Conservation (phyloP, 2,329 filamentous ascomycete genomes). For the Xylariales sp. region DNA sequence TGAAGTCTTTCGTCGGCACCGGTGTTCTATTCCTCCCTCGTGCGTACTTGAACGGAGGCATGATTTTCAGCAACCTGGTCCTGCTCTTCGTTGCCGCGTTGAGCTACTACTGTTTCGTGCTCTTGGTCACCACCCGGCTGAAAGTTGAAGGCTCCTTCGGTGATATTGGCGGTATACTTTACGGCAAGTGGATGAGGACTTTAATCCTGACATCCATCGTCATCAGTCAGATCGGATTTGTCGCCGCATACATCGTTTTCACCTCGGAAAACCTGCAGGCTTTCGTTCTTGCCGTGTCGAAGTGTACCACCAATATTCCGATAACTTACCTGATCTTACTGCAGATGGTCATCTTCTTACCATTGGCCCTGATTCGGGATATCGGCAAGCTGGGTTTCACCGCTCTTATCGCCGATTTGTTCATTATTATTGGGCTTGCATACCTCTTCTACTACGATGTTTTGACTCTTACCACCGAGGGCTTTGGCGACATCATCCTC, state of each 20-base stretch:
- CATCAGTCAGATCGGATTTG: slow-evolving; percentile 91
- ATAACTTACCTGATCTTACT: slow-evolving; percentile 89
- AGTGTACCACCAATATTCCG: slow-evolving; percentile 80
- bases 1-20: slow-evolving; percentile 98
- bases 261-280: slow-evolving; percentile 94
- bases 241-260: slow-evolving; percentile 94
- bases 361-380: slow-evolving; percentile 88
- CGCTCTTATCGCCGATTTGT: slow-evolving; percentile 86
- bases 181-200: slow-evolving; percentile 83
- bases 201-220: slow-evolving; percentile 90
- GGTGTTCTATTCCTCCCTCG: slow-evolving; percentile 90
- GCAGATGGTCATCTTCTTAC: slow-evolving; percentile 93
- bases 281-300: slow-evolving; percentile 84
- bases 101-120: slow-evolving; percentile 96
- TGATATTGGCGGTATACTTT: slow-evolving; percentile 89
- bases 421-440: slow-evolving; percentile 86
- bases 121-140: slow-evolving; percentile 82
- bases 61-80: slow-evolving; percentile 92
- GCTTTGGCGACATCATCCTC: slow-evolving; percentile 78
- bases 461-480: slow-evolving; percentile 70
- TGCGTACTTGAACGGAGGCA: slow-evolving; percentile 92
- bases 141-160: slow-evolving; percentile 92
- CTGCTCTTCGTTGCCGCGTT: slow-evolving; percentile 80
- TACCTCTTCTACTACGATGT: slow-evolving; percentile 97
- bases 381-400: slow-evolving; percentile 97